Base-by-base conservation (phyloP, 352 stramenopile species). In the Pythium sukuiense region DNA sequence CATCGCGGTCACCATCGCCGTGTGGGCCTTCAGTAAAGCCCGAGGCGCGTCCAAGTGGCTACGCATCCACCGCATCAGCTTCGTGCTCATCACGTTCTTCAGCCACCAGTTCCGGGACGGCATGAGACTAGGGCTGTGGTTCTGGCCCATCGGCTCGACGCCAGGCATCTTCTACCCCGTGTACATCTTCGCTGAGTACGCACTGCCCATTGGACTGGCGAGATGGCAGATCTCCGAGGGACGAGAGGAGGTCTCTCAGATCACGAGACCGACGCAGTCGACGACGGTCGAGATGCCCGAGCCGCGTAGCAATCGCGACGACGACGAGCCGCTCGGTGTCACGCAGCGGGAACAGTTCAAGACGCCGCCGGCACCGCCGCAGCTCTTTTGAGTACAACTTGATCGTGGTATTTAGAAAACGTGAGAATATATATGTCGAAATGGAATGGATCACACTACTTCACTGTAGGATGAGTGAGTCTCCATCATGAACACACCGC, bases 71-170 rank as follows among this genome's bases (percentile, higher is more conserved):
- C 75, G 80, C 56, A 67, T 85, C 35, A 77, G 75, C 30, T 89
- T 92, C 49, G 72, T 88, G 14, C 53, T 86, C 33, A 68, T 85
- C 48, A 73, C 84, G 33, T 74, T 85, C 50, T 61, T 90, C 37
- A 84, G 77, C 43, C 84, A 92, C 72, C 84, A 92, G 62, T 70
- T 90, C 59, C 80, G 84, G 18, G 84, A 92, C 56, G 84, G 67
- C 29, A 85, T 84, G 65, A 73, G 80, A 1, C 80, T 58, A 43
- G 81, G 84, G 0, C 69, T 92, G 16, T 92, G 81, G 81, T 85
- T 88, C 57, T 92, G 80, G 81, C 84, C 84, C 32, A 59, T 90
- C 4, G 84, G 81, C 2, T 90, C 81, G 11, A 89, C 81, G 13
- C 80, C 76, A 13, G 74, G 79, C 14, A 76, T 92, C 48, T 76